Conservation (phyloP, 805 yeast species). For the Pichia pseudocactophila region DNA sequence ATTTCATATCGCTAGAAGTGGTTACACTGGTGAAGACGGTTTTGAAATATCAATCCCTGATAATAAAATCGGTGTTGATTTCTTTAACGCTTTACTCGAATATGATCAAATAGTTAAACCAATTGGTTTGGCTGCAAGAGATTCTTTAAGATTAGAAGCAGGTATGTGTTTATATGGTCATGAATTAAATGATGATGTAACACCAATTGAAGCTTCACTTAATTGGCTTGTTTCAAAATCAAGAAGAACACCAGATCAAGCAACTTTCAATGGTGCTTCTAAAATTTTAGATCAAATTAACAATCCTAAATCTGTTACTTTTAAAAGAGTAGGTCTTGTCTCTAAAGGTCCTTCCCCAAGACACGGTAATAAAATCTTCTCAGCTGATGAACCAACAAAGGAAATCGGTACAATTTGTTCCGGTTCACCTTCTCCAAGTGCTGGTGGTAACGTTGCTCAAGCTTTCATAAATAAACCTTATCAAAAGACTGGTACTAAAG, state of each 20-base stretch:
- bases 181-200: conserved; percentile 67
- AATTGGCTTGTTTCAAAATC: conserved; percentile 84
- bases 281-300: conserved; percentile 59
- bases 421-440: conserved; percentile 50
- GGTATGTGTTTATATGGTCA: conserved; percentile 98
- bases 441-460: conserved; percentile 82
- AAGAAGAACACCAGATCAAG: conserved; percentile 45
- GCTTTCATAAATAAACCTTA: conserved; percentile 69
- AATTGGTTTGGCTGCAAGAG: conserved; percentile 97
- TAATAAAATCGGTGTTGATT: conserved; percentile 41
- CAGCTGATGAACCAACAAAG: conserved; percentile 40
- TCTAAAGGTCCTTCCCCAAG: conserved; percentile 91
- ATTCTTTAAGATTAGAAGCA: conserved; percentile 89
- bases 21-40: conserved; percentile 98
- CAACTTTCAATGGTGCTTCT: conserved; percentile 67
- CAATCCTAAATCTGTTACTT: conserved; percentile 48
- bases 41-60: conserved; percentile 80
- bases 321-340: conserved; percentile 66
- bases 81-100: conserved; percentile 52
- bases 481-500: conserved; percentile 64
- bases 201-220: conserved; percentile 85
- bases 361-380: conserved; percentile 57
- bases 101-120: conserved; percentile 54
- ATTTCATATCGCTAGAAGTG: conserved; percentile 85
- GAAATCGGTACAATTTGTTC: conserved; percentile 50